These are phyloP conservation scores for Gossypium raimondii DNA, from an alignment of 345 rosid genomes.

Conservation along the genomic window DNA sequence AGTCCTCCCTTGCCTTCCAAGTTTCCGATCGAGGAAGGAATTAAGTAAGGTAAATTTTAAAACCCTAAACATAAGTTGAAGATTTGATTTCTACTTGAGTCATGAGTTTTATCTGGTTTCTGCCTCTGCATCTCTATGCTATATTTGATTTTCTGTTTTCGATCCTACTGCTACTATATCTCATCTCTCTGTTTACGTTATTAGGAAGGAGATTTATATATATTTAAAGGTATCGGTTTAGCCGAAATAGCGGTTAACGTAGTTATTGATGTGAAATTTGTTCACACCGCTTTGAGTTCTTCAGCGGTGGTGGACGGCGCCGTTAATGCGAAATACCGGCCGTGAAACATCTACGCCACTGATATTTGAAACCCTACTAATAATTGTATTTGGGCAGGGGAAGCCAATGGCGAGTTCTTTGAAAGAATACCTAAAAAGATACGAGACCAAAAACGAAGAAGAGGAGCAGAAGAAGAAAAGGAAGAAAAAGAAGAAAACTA, in stretches of 20 bases:
- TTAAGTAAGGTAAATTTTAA: neutral
- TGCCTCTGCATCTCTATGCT: neutral
- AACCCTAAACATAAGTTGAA: neutral
- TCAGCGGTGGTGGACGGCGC: too few species aligned
- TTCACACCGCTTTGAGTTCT: neutral
- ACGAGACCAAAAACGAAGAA: slow-evolving; percentile 46
- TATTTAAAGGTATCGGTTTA: too few species aligned
- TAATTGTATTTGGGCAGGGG: neutral
- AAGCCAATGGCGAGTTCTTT: slow-evolving; percentile 35
- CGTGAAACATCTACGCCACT: too few species aligned
- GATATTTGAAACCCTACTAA: too few species aligned
- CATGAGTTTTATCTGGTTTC: neutral
- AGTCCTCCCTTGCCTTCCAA: neutral
- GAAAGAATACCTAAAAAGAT: slow-evolving; percentile 76
- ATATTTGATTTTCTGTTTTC: neutral
- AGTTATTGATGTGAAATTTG: neutral
- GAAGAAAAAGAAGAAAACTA: slow-evolving; percentile 54
- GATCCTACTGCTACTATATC: neutral
- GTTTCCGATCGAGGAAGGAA: neutral
- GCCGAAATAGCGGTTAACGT: too few species aligned
- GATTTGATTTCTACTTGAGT: neutral
- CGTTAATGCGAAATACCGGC: too few species aligned
- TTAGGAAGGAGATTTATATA: too few species aligned
- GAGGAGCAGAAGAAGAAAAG: slow-evolving; percentile 64
- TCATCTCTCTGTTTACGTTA: neutral